Conservation (phyloP, 305 asterid species). For the Coffea humblotiana region DNA sequence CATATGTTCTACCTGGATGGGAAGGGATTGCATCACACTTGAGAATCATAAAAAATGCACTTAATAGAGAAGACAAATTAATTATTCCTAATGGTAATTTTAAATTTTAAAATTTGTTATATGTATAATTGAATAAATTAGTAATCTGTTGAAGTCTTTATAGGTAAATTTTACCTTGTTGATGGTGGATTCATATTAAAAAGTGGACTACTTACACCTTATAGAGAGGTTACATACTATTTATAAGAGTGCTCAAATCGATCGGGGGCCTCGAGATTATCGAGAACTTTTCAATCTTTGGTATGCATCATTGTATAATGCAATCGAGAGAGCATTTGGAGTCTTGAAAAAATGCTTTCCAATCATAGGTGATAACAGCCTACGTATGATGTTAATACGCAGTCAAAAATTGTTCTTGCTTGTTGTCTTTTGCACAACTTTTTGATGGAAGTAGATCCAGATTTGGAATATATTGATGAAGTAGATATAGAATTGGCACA, state of each 20-base stretch:
- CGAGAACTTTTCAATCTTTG: not conserved
- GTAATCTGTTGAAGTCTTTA: not conserved
- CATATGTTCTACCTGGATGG: conserved; percentile 9
- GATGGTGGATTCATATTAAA: conserved; percentile 10
- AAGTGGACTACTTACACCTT: conserved; percentile 5
- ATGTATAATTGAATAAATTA: not conserved
- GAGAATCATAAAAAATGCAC: conserved; percentile 8
- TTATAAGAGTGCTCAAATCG: conserved; percentile 2
- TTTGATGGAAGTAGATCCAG: not conserved
- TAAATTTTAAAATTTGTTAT: not conserved
- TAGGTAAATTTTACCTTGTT: conserved; percentile 5
- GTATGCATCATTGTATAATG: conserved; percentile 3
- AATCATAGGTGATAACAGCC: not conserved
- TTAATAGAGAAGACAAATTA: not conserved
- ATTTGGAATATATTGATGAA: not conserved
- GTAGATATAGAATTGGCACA: not conserved
- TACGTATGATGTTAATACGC: not conserved
- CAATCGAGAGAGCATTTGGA: conserved; percentile 22
- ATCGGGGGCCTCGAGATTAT: too few species aligned
- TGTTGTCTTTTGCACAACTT: conserved; percentile 10
- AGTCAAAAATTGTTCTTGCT: not conserved
- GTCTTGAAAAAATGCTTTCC: conserved; percentile 11
- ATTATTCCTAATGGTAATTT: not conserved
- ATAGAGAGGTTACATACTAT: not conserved
- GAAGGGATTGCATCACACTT: conserved; percentile 5